Conservation (phyloP, 1,139 yeast species). For the Geotrichum europaeum region DNA sequence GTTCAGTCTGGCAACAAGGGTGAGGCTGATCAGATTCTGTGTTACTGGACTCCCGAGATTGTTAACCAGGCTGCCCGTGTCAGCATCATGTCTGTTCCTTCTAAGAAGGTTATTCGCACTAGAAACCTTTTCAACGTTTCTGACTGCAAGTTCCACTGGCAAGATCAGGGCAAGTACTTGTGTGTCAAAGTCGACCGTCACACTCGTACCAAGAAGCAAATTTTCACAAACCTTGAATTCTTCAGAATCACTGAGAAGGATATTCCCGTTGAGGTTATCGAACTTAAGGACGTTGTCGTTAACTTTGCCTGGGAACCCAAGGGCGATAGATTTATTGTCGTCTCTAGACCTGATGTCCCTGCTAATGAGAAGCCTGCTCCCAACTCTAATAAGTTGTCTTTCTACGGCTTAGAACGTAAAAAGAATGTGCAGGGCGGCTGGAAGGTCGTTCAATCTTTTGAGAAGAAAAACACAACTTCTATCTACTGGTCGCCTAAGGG, state of each 20-base stretch:
- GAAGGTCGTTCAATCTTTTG: conserved; percentile 50
- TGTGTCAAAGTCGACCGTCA: conserved; percentile 97
- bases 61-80: conserved; percentile 93
- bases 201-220: conserved; percentile 88
- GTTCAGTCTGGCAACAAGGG: conserved; percentile 55
- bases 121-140: conserved; percentile 92
- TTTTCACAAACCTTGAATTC: conserved; percentile 88
- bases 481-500: conserved; percentile 92
- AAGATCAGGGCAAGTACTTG: conserved; percentile 72
- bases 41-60: conserved; percentile 97
- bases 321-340: conserved; percentile 77
- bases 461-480: conserved; percentile 64
- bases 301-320: conserved; percentile 96
- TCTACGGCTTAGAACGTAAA: conserved; percentile 72
- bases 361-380: conserved; percentile 44
- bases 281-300: conserved; percentile 80
- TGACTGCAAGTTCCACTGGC: conserved; percentile 93
- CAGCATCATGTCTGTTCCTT: conserved; percentile 81
- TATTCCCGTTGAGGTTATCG: conserved; percentile 91
- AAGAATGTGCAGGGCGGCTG: conserved; percentile 48
- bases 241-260: conserved; percentile 84
- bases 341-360: conserved; percentile 46
- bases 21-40: conserved; percentile 57
- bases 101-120: conserved; percentile 78
- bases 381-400: conserved; percentile 65